Conservation (phyloP, 176 grass and related monocot species). For the Chloris gayana region DNA sequence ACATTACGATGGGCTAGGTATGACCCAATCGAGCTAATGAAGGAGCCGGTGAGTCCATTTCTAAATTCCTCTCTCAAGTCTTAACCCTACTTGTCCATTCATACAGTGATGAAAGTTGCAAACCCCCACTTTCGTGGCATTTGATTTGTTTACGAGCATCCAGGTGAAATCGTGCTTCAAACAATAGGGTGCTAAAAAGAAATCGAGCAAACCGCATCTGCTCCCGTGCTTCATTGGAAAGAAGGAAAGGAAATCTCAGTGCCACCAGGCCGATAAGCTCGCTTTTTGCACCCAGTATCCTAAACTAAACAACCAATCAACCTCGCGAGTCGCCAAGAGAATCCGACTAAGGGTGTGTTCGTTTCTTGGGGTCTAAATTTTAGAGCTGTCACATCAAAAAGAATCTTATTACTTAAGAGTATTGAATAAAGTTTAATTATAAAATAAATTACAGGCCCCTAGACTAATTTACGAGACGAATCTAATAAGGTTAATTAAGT, state of each 20-base stretch:
- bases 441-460: too few species aligned
- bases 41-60: not conserved
- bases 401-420: too few species aligned
- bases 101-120: not conserved
- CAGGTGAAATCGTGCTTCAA: not conserved
- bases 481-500: too few species aligned
- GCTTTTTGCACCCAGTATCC: constrained; percentile 9
- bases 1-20: too few species aligned
- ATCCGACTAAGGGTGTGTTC: too few species aligned
- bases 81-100: not conserved
- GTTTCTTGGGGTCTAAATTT: too few species aligned
- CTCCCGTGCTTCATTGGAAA: constrained; percentile 19
- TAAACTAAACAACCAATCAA: constrained; percentile 30
- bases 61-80: too few species aligned
- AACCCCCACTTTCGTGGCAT: not conserved
- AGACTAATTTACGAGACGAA: too few species aligned
- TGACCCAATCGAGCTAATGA: too few species aligned
- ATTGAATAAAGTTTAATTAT: too few species aligned
- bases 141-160: not conserved
- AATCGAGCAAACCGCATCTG: not conserved
- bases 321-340: constrained; percentile 1
- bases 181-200: not conserved
- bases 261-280: not conserved
- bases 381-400: too few species aligned
- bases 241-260: constrained; percentile 37